Percentiles rank a stretch among this genome's conserved stretches.
These are phyloP conservation scores for Yamadazyma mexicana DNA, from an alignment of 1,139 yeast genomes.

Conservation along the genomic window DNA sequence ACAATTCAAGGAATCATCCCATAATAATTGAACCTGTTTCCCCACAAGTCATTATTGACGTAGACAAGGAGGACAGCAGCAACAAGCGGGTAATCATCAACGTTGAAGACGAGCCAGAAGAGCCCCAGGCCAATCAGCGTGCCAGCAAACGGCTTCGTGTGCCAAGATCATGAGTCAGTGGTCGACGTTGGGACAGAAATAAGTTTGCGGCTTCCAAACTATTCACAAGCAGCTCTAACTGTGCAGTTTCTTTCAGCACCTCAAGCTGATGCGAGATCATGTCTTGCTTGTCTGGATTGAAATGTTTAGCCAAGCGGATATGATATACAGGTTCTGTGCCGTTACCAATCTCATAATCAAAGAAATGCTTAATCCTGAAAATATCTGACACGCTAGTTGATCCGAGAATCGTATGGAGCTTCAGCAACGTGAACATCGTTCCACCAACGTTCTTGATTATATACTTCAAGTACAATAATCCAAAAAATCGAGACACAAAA, in stretches of 20 bases:
- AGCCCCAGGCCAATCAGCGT: not conserved
- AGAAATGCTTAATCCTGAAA: conserved; percentile 5
- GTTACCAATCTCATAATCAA: not conserved
- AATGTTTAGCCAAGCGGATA: not conserved
- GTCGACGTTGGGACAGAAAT: too few species aligned
- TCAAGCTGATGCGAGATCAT: conserved; percentile 2
- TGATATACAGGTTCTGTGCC: not conserved
- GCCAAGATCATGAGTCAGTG: too few species aligned
- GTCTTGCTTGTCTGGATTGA: not conserved
- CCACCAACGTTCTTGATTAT: conserved; percentile 19
- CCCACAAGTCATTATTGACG: too few species aligned
- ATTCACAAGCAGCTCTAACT: not conserved
- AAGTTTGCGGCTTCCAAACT: too few species aligned
- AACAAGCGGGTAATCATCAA: not conserved
- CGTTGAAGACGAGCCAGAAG: not conserved
- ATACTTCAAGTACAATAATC: conserved; percentile 22
- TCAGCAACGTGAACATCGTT: conserved; percentile 1
- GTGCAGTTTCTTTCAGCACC: not conserved
- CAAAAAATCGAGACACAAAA: conserved; percentile 19
- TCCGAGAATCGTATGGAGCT: conserved; percentile 5
- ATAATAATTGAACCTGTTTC: too few species aligned
- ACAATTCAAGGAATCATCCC: not conserved
- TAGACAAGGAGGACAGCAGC: too few species aligned
- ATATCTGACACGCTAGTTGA: not conserved
- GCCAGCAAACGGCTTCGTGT: not conserved